Conservation (phyloP, 2,329 filamentous ascomycete genomes). For the Talaromyces amestolkiae region DNA sequence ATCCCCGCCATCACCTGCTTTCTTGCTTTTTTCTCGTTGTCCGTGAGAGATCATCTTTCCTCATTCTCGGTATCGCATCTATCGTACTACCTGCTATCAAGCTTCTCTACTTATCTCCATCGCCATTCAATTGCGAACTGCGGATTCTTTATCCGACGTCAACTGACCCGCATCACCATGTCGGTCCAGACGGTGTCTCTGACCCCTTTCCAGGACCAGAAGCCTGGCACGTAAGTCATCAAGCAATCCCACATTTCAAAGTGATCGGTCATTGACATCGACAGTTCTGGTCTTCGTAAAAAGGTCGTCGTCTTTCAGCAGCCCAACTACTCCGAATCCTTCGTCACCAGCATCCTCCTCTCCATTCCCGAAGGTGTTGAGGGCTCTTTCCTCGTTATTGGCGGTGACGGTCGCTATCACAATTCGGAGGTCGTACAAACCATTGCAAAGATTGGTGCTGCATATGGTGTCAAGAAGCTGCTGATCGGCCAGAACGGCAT, state of each 20-base stretch:
- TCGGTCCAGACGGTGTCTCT: slow-evolving; percentile 75
- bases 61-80: background rate
- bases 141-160: background rate
- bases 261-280: slow-evolving; percentile 2
- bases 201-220: slow-evolving; percentile 89
- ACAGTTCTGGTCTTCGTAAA: slow-evolving; percentile 93
- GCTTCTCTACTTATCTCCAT: background rate
- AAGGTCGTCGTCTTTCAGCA: slow-evolving; percentile 98
- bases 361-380: slow-evolving; percentile 93
- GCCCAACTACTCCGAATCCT: slow-evolving; percentile 91
- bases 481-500: slow-evolving; percentile 95
- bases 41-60: background rate
- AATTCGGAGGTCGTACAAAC: slow-evolving; percentile 95
- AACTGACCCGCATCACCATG: slow-evolving; percentile 51
- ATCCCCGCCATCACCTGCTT: background rate
- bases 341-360: slow-evolving; percentile 88
- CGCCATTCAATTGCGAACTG: background rate
- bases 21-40: background rate
- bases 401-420: slow-evolving; percentile 94
- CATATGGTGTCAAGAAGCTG: slow-evolving; percentile 98
- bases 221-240: slow-evolving; percentile 89
- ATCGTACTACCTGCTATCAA: background rate
- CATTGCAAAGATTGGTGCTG: slow-evolving; percentile 94
- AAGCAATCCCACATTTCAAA: background rate
- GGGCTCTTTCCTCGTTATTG: slow-evolving; percentile 89